Percentiles rank a stretch among this genome's conserved stretches.
Evolutionary conservation across 352 stramenopile species (phyloP).

Genomic region (Phytophthora palmivora): DNA sequence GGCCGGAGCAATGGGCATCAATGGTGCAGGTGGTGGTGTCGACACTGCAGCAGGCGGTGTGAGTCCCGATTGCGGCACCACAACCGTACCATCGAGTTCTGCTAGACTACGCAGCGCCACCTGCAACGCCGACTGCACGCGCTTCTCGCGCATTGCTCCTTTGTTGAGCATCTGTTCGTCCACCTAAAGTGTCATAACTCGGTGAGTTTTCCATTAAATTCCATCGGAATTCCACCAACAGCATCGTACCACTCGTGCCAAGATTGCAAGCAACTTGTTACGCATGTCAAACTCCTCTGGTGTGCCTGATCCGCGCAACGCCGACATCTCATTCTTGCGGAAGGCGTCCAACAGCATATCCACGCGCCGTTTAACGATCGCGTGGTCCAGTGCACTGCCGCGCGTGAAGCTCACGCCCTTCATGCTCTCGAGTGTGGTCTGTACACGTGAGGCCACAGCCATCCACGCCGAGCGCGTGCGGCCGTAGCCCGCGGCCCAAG

Average conservation of each 20-base stretch:
- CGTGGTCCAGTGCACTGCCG: conserved; percentile 38
- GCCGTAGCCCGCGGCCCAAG: conserved; percentile 50
- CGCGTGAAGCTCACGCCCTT: conserved; percentile 31
- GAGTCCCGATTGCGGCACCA: conserved; percentile 4
- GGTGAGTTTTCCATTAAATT: conserved; percentile 2
- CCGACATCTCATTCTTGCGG: conserved; percentile 47
- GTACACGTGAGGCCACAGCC: conserved; percentile 38
- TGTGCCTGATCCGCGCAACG: conserved; percentile 38
- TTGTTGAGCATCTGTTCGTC: conserved; percentile 49
- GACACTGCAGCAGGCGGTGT: conserved; percentile 13
- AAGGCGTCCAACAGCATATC: conserved; percentile 50
- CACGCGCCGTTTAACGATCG: conserved; percentile 47
- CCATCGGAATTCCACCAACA: neutral
- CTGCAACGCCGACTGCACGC: conserved; percentile 38
- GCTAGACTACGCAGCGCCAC: conserved; percentile 31
- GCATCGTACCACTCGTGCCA: conserved; percentile 34
- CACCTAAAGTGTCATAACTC: conserved; percentile 29
- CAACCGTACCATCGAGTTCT: conserved; percentile 29
- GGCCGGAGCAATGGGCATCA: conserved; percentile 46
- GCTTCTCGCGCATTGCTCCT: conserved; percentile 43
- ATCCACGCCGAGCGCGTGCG: conserved; percentile 51
- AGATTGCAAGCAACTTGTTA: conserved; percentile 47
- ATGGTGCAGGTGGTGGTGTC: neutral
- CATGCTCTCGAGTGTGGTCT: conserved; percentile 31
- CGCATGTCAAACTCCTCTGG: conserved; percentile 47